phyloP scores from a whole-genome alignment of 1,139 yeast genomes.

The Candida labiduridarum region DNA sequence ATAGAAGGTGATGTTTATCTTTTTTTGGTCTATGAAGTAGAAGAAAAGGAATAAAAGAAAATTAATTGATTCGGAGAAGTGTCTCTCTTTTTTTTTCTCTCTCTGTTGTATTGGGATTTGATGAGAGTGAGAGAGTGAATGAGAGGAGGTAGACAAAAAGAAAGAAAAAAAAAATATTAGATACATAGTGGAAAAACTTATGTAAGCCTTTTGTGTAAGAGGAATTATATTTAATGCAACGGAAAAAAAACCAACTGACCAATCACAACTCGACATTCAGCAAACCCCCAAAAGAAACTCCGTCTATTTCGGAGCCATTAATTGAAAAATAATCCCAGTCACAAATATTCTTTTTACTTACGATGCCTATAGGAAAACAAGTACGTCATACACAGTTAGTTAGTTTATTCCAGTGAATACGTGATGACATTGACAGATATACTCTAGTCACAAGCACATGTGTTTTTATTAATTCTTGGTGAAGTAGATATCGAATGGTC shows the following conservation, averaged over 20 bases:
- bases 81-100: conserved; percentile 2
- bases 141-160: neutral
- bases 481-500: too few relatives aligned
- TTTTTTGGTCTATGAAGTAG: neutral
- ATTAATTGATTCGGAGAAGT: conserved; percentile 5
- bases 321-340: neutral
- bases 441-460: too few relatives aligned
- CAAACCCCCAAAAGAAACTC: neutral
- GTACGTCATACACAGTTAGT: neutral
- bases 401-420: too few relatives aligned
- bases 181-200: neutral
- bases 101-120: neutral
- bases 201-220: neutral
- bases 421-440: too few relatives aligned
- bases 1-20: neutral
- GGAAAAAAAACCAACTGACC: neutral
- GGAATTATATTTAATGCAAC: neutral
- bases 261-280: neutral
- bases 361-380: neutral
- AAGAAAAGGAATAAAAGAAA: conserved; percentile 1
- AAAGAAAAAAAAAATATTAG: conserved; percentile 1
- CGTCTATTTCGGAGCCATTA: conserved; percentile 2
- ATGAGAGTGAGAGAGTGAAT: neutral
- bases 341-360: too few relatives aligned
- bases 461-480: too few relatives aligned